phyloP scores from a whole-genome alignment of 2,329 filamentous ascomycete species.

The Pezicula neosporulosa region DNA sequence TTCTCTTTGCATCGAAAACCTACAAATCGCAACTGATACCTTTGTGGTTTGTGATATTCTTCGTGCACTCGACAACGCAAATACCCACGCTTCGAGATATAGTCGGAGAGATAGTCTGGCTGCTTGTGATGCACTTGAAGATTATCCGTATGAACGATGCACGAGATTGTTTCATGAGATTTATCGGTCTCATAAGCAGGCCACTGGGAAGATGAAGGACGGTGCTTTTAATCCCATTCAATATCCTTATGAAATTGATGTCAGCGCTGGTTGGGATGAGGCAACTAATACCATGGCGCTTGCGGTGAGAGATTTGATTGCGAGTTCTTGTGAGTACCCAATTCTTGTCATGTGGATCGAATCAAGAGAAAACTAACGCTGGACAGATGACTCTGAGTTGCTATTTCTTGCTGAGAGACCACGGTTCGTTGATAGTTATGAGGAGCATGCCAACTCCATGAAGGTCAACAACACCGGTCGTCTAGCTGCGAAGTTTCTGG shows the following conservation, averaged over 20 bases:
- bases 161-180: constrained; percentile 22
- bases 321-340: constrained; percentile 12
- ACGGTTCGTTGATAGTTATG: constrained; percentile 3
- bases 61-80: constrained; percentile 5
- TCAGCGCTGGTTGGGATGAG: constrained; percentile 8
- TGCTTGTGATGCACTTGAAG: constrained; percentile 14
- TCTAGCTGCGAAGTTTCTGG: constrained; percentile 17
- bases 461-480: constrained; percentile 15
- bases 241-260: constrained; percentile 1
- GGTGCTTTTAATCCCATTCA: constrained; percentile 18
- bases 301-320: constrained; percentile 11
- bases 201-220: constrained; percentile 11
- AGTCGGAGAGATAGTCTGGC: constrained; percentile 8
- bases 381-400: constrained; percentile 12
- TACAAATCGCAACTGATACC: constrained; percentile 17
- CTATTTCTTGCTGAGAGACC: constrained; percentile 10
- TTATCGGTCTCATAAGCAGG: constrained; percentile 15
- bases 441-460: constrained; percentile 11
- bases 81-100: neutral
- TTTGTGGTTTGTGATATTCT: constrained; percentile 17
- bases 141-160: constrained; percentile 15
- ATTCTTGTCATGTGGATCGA: neutral
- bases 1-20: constrained; percentile 20
- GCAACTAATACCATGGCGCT: constrained; percentile 14
- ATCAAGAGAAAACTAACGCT: neutral